phyloP scores from a whole-genome alignment of 305 asterid genomes.

The Fraxinus angustifolia region DNA sequence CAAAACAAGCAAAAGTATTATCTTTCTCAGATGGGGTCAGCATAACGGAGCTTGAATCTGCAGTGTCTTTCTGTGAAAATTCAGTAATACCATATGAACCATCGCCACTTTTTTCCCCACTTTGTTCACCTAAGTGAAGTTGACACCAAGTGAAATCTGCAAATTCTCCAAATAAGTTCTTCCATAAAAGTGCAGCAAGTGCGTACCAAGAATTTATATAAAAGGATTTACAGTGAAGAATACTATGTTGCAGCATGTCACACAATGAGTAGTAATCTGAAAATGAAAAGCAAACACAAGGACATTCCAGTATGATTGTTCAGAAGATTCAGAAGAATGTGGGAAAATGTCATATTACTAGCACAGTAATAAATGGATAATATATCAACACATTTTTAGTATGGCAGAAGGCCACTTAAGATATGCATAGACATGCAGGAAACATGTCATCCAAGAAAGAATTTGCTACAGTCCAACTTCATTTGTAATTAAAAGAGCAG shows the following conservation, averaged over 20 bases:
- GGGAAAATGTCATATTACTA: not conserved
- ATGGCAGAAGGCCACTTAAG: constrained; percentile 11
- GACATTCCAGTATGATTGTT: constrained; percentile 5
- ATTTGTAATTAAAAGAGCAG: not conserved
- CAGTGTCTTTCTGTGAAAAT: constrained; percentile 30
- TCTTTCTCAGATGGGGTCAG: constrained; percentile 48
- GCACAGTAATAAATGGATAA: not conserved
- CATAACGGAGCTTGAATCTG: constrained; percentile 41
- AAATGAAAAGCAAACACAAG: not conserved
- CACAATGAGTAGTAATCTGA: not conserved
- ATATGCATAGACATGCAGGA: not conserved
- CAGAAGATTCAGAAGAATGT: not conserved
- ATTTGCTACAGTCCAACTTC: constrained; percentile 10
- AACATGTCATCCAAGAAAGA: constrained; percentile 5
- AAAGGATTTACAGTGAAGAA: constrained; percentile 3
- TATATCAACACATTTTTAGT: not conserved
- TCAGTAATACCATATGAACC: constrained; percentile 34
- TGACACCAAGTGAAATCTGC: constrained; percentile 50
- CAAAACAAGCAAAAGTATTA: constrained; percentile 32
- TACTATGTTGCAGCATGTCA: not conserved
- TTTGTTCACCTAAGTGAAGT: constrained; percentile 36
- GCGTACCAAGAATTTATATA: not conserved
- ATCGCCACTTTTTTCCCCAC: constrained; percentile 33
- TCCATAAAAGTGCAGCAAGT: constrained; percentile 13
- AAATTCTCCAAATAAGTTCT: constrained; percentile 21